Evolutionary conservation across 2,329 filamentous ascomycete species (phyloP).

Genomic region (Stachybotrys chlorohalonatus): DNA sequence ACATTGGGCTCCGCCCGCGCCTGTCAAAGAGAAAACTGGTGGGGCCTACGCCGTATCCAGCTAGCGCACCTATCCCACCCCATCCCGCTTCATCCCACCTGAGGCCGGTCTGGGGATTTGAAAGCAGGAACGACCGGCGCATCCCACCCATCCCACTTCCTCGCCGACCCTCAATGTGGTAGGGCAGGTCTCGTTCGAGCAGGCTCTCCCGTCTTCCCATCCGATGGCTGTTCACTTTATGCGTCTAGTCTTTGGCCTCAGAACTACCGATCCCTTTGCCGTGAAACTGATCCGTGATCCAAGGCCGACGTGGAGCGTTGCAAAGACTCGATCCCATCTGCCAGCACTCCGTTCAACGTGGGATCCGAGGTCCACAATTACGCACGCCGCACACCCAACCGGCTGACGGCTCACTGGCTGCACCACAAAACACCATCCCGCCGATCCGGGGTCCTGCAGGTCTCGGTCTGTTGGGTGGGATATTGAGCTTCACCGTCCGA

Average conservation of each 20-base stretch:
- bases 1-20: not conserved
- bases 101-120: not conserved
- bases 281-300: too few relatives aligned
- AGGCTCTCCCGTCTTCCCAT: not conserved
- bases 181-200: not conserved
- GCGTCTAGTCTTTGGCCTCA: not conserved
- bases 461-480: not conserved
- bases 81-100: slow-evolving; percentile 5
- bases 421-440: not conserved
- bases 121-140: not conserved
- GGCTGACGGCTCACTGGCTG: not conserved
- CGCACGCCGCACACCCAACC: not conserved
- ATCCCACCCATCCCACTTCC: slow-evolving; percentile 11
- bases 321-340: too few relatives aligned
- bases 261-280: too few relatives aligned
- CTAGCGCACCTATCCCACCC: slow-evolving; percentile 3
- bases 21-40: not conserved
- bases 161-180: slow-evolving; percentile 2
- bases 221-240: not conserved
- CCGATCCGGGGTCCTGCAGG: not conserved
- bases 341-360: not conserved
- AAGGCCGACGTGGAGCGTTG: too few relatives aligned
- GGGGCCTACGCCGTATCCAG: not conserved
- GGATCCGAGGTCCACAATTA: not conserved
- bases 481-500: not conserved